Evolutionary conservation across 768 basidiomycete genomes (phyloP).

Genomic region (Trichaptum fuscoviolaceum): DNA sequence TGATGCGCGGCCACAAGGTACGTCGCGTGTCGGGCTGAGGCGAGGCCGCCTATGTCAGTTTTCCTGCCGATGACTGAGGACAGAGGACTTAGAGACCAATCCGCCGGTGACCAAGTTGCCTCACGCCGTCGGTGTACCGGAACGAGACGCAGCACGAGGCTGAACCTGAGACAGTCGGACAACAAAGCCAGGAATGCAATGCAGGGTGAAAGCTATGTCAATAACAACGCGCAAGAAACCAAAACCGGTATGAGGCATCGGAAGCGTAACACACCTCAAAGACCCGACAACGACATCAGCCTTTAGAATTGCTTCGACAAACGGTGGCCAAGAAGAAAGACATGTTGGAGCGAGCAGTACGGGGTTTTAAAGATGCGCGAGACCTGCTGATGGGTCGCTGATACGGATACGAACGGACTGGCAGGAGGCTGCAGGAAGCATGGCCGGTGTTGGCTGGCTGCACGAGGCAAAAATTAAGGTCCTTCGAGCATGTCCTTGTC

Average conservation of each 20-base stretch:
- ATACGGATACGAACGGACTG: constrained; percentile 4
- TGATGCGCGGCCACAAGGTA: background rate
- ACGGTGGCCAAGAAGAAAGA: background rate
- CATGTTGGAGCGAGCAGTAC: background rate
- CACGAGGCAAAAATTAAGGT: constrained; percentile 3
- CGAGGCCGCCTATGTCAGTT: constrained; percentile 1
- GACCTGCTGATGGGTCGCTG: constrained; percentile 2
- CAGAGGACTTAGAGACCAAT: background rate
- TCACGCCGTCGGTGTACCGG: constrained; percentile 1
- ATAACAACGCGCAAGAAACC: background rate
- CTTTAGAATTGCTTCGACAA: background rate
- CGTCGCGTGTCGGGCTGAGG: constrained; percentile 1
- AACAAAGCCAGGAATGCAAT: constrained; percentile 1
- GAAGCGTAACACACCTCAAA: background rate
- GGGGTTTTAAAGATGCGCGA: constrained; percentile 3
- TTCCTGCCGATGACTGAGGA: background rate
- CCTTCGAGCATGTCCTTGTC: constrained; percentile 3
- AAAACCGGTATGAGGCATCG: background rate
- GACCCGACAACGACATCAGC: background rate
- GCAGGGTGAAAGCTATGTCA: background rate
- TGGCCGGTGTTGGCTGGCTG: constrained; percentile 1
- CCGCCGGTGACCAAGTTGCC: constrained; percentile 1
- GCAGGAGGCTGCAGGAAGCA: constrained; percentile 2
- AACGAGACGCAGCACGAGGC: background rate
- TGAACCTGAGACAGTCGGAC: constrained; percentile 1